Evolutionary conservation across 2,329 filamentous ascomycete genomes (phyloP), one percentile per base, ranked within the genome.

Genomic region (Neonectria ditissima): DNA sequence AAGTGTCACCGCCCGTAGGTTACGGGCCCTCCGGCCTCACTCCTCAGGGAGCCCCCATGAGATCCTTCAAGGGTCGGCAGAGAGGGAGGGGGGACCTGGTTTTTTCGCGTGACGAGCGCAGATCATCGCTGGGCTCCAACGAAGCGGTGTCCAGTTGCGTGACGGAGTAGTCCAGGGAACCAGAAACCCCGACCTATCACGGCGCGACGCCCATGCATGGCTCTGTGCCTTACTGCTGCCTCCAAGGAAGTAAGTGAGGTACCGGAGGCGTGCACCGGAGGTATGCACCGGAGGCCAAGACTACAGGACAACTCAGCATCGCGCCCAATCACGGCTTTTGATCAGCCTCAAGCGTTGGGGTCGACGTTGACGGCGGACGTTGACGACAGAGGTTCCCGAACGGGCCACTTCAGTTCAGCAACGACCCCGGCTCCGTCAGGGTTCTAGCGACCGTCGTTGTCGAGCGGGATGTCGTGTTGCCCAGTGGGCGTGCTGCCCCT

Each of bases 101-200:
- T 48, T 50, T 56, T 60, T 58, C 62, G 66, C 55, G 43, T 59
- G 59, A 55, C 62, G 18, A 47, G 34, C 63, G 66, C 65, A 68
- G 69, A 69, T 73, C 70, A 63, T 62, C 55, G 59, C 70, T 56
- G 60, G 59, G 57, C 66, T 61, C 43, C 62, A 62, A 62, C 59
- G 55, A 69, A 70, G 70, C 70, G 70, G 69, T 72, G 70, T 70
- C 70, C 41, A 65, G 55, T 50, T 53, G 39, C 44, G 53, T 43
- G 37, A 62, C 47, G 37, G 56, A 59, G 47, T n/a, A 41, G 37
- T n/a, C 37, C n/a, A 37, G 37, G 37, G 9, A 41, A n/a, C 43
- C 44, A 59, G 56, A 48, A 50, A 63, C 53, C 47, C 26, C 59
- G 43, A 24, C 60, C 60, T 63, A 63, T 62, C 54, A 58, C 48